Base-by-base conservation (phyloP, 2,329 filamentous ascomycete genomes). In the Scedosporium aurantiacum region DNA sequence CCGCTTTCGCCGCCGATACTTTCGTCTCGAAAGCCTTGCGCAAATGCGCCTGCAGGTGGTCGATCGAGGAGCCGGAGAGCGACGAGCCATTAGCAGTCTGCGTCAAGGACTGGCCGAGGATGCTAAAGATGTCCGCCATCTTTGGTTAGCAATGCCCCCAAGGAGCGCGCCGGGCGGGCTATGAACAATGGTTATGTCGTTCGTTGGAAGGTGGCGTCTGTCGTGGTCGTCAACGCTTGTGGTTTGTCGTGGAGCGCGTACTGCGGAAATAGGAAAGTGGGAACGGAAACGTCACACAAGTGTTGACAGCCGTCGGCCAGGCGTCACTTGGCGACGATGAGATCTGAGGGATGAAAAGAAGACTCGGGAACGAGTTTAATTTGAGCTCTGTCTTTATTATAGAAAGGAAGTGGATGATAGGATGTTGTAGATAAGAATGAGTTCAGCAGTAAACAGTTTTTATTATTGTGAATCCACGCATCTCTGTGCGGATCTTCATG, bases 41-140 rank as follows among this genome's bases (percentile, higher is more conserved):
- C 25, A 85, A 69, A n/a, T 75, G 75, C 23, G 66, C 65, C 64
- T 78, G 74, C 5, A 85, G 70, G 28, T 84, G 79, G 18, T 78
- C 75, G 54, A 72, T 62, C 16, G 73, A 73, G 41, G 65, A 64
- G 66, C 72, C 25, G 21, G 59, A 27, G 16, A 57, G 37, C 16
- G 59, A 56, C 14, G 52, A 25, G 23, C 59, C 50, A n/a, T 50
- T 50, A 7, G 59, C 21, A 0, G 50, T 12, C 23, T 54, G 50
- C 12, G 14, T 28, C 12, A 54, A 23, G 8, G 59, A 52, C 59
- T 57, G 45, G 5, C 59, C 52, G 14, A 61, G 41, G 25, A 61
- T 55, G 18, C 47, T 27, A 52, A 61, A 57, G 16, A 61, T 61
- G 32, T 61, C 59, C 12, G 59, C 37, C 59, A 61, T 61, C 10